These are phyloP conservation scores for Trapa bicornis DNA, from an alignment of 345 rosid species.

Conservation along the genomic window DNA sequence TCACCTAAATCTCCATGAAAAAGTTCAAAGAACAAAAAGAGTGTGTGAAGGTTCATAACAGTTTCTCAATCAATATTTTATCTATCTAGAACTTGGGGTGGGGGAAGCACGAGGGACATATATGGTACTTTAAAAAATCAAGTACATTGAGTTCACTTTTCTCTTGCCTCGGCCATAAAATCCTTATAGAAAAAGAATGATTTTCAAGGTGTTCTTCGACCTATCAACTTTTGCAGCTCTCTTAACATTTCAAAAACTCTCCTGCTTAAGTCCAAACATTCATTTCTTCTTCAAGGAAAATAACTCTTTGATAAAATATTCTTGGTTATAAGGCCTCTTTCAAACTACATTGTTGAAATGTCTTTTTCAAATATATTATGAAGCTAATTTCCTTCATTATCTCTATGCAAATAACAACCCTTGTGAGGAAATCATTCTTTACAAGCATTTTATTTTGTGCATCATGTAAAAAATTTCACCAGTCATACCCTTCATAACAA, in stretches of 20 bases:
- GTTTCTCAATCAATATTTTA: background rate
- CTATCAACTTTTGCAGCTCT: background rate
- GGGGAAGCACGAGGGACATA: background rate
- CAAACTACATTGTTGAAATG: background rate
- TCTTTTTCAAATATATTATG: no score
- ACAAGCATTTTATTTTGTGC: background rate
- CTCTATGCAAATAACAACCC: background rate
- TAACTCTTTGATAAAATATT: background rate
- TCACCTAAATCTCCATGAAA: background rate
- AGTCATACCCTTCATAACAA: background rate
- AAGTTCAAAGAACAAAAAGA: background rate
- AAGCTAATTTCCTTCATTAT: background rate
- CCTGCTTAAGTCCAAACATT: background rate
- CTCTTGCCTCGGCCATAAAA: background rate
- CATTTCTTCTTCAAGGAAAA: background rate
- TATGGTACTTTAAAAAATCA: background rate
- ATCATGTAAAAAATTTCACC: background rate
- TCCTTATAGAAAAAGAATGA: background rate
- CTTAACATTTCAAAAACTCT: background rate
- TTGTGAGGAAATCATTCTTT: background rate
- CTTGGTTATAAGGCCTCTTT: background rate
- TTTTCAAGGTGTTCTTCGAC: background rate
- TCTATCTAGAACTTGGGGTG: background rate
- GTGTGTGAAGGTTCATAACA: background rate
- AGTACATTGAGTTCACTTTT: background rate